Evolutionary conservation across 2,329 filamentous ascomycete species (phyloP), one percentile per base, ranked within the genome.

Genomic region (Nemania sp.): DNA sequence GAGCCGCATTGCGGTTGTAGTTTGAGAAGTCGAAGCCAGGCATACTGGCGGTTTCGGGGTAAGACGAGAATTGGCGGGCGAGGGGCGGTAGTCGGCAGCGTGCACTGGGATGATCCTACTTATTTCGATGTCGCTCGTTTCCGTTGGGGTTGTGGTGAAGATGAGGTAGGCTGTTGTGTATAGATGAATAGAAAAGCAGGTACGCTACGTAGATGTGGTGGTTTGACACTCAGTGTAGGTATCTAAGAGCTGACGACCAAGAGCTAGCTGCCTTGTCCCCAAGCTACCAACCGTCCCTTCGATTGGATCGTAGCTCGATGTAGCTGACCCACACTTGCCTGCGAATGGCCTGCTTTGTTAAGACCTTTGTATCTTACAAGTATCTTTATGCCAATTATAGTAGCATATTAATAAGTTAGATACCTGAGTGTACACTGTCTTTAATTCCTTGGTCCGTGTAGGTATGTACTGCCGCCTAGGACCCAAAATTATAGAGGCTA

Each of bases 1-100:
- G 90, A 73, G 95, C 95, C 80, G 92, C 90, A 89, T 99, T 99
- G 86, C 96, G 93, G 89, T 97, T 97, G 89, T 98, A 96, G 88
- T 99, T 99, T 82, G 94, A 97, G 88, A 99, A 99, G 86, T 98
- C 94, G 88, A 98, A 97, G 85, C 94, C 94, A 77, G 93, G 91
- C 96, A 99, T 99, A 77, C 79, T 90, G 83, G 74, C 70, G 59
- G 52, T 10, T 7, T 64, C 24, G 32, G 45, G 45, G 52, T 15
- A 47, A n/a, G 35, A 35, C 15, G 32, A 24, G 7, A 51, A 20
- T 24, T 27, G 60, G 56, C 27, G 41, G 57, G 45, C 43, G 32
- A 32, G 43, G 24, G 53, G 13, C 24, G 51, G 11, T 56, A 35
- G 29, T 29, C 7, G 18, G 13, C 27, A 13, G 10, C 5, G 20